Base-by-base conservation (phyloP, 2,329 filamentous ascomycete species). In the Lecanicillium sp. region DNA sequence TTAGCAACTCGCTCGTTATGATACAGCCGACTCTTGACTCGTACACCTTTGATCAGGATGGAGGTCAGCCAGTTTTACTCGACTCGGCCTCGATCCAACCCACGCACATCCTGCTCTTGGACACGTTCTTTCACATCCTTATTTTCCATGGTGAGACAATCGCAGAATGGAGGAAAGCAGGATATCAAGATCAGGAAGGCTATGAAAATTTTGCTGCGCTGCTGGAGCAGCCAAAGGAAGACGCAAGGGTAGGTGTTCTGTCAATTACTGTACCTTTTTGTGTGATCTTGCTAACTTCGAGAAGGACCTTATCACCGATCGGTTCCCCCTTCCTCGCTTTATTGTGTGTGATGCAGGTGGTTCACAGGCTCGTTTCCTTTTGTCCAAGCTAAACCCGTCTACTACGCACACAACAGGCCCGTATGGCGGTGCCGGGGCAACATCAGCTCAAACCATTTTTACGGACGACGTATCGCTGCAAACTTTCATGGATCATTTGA, bases 121-220 rank as follows among this genome's bases (percentile, higher is more conserved):
- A 98, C 55, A 97, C 92, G 1, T 98, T 98, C 72, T 98, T 98
- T 77, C 92, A 98, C 61, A 98, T 98, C 45, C 78, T 98, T 40
- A 98, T 98, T 52, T 98, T 97, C 77, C 89, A 98, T 54, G 92
- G 92, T 46, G 90, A 98, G 70, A 97, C 90, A 0, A 85, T 97
- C 62, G 92, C 92, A 1, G 88, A 96, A 59, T 98, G 92, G 92
- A 81, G 89, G 49, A 97, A 98, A 63, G 89, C 89, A 14, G 92
- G 92, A 1, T 98, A 98, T 58, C 92, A 98, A 52, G 88, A 96
- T 3, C 90, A 97, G 61, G 90, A 96, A 58, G 92, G 92, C 9
- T 98, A 98, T 56, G 92, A 97, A 62, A 97, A 96, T 64, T 94
- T 98, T 66, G 84, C 83, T 36, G 66, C 80, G 22, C 72, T 98